Percentiles rank a stretch among this genome's conserved stretches.
These are phyloP conservation scores for Ceratocystis huliohia DNA, from an alignment of 2,329 filamentous ascomycete genomes.

Conservation along the genomic window DNA sequence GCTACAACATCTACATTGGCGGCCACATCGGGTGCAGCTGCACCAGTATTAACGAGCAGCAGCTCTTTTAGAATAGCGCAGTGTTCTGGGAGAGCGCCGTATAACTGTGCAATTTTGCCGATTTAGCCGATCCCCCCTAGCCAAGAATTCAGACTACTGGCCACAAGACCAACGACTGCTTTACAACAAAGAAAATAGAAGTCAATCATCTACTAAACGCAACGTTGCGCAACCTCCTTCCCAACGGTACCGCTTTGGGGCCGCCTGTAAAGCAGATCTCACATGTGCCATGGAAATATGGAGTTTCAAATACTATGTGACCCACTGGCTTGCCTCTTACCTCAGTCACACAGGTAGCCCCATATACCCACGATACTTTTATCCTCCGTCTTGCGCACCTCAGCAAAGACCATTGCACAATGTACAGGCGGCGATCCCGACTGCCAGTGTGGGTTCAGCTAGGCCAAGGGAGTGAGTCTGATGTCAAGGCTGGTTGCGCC, in stretches of 20 bases:
- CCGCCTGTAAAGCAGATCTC: slow-evolving; percentile 43
- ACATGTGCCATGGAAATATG: slow-evolving; percentile 52
- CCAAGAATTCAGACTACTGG: too few species aligned
- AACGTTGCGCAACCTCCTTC: slow-evolving; percentile 37
- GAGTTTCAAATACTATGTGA: slow-evolving; percentile 50
- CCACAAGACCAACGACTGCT: slow-evolving; percentile 21
- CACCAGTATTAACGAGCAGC: slow-evolving; percentile 37
- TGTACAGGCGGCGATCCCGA: slow-evolving; percentile 40
- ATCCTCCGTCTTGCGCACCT: slow-evolving; percentile 38
- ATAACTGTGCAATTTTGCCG: slow-evolving; percentile 44
- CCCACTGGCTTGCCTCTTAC: slow-evolving; percentile 41
- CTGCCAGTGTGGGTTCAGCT: slow-evolving; percentile 42
- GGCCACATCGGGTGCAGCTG: slow-evolving; percentile 40
- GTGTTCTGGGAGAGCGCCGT: slow-evolving; percentile 43
- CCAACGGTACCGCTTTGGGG: slow-evolving; percentile 47
- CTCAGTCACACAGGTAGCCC: slow-evolving; percentile 39
- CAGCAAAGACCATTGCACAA: slow-evolving; percentile 43
- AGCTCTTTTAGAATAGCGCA: slow-evolving; percentile 45
- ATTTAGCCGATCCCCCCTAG: slow-evolving; percentile 18
- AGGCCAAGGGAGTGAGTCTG: slow-evolving; percentile 38
- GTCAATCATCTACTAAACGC: slow-evolving; percentile 39
- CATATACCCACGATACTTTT: slow-evolving; percentile 39
- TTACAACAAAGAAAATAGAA: slow-evolving; percentile 39
- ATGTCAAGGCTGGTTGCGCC: slow-evolving; percentile 44
- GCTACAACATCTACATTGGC: slow-evolving; percentile 49